Base-by-base conservation (phyloP, 1,139 yeast species). In the Geotrichum fermentans region DNA sequence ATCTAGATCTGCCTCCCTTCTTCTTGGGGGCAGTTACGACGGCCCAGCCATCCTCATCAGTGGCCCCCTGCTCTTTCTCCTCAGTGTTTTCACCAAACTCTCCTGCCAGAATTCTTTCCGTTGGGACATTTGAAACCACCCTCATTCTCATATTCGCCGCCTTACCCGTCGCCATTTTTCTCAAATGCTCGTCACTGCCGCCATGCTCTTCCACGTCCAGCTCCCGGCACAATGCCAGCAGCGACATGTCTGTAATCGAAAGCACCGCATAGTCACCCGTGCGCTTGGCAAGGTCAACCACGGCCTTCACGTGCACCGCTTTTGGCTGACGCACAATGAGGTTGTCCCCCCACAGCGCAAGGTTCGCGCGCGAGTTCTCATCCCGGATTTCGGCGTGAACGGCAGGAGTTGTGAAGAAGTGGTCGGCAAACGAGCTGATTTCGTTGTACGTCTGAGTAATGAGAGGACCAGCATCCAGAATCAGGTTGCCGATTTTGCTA, bases 391-490 rank as follows among this genome's bases (percentile, higher is more conserved):
- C 99, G 30, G 78, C 73, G 61, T 76, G 79, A 18, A 94, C 97
- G 1, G 96, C 90, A 2, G 97, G 97, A 0, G 97, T 88, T 13
- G 97, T 90, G 64, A 75, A 85, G 62, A 85, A 87, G 17, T 69
- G 67, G 21, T 74, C 68, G 0, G 96, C 97, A 61, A 75, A 77
- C 54, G 77, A 79, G 62, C 83, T 83, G 51, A 89, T 73, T 30
- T 82, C 78, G 1, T 88, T 74, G n/a, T 86, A 86, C 5, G 94
- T 75, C 61, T 86, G 94, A 1, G 95, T 84, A 58, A 92, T 83
- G 60, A 92, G 72, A 10, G 98, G 98, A 49, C 96, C 95, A 6
- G 97, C 97, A 74, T 92, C 98, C 57, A 92, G 74, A 14, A 92
- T 83, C 51, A 92, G 71, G 1, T 82, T 51, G 45, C 56, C 44